Conservation (phyloP, 192 early-diverging fungal genomes). For the Chytriomyces confervae region DNA sequence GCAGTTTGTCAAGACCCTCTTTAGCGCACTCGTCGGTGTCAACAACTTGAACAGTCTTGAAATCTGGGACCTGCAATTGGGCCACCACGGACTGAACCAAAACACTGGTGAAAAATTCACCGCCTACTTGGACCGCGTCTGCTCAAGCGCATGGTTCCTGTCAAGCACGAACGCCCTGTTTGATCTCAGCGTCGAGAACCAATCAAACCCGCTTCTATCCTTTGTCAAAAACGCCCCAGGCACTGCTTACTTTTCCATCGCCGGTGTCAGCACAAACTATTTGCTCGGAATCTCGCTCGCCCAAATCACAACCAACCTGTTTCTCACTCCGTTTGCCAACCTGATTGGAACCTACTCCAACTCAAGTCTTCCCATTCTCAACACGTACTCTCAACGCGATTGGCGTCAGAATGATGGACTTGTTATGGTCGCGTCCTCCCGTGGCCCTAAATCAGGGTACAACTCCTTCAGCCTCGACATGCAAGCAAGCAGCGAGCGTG, state of each 20-base stretch:
- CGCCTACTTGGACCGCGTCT: slow-evolving; percentile 21
- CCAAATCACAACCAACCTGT: slow-evolving; percentile 14
- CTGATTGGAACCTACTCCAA: slow-evolving; percentile 35
- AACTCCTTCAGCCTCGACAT: slow-evolving; percentile 27
- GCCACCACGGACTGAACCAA: slow-evolving; percentile 37
- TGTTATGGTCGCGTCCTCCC: slow-evolving; percentile 19
- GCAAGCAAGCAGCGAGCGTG: background rate
- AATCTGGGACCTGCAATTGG: slow-evolving; percentile 35
- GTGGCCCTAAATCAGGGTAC: slow-evolving; percentile 25
- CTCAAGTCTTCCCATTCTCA: background rate
- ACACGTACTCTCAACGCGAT: background rate
- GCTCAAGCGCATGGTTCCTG: slow-evolving; percentile 18
- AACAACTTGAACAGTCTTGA: slow-evolving; percentile 12
- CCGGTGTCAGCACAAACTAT: slow-evolving; percentile 21
- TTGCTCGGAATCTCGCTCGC: slow-evolving; percentile 1
- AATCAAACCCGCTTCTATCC: slow-evolving; percentile 21
- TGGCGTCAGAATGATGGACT: slow-evolving; percentile 39
- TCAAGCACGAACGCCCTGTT: slow-evolving; percentile 36
- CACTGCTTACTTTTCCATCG: slow-evolving; percentile 34
- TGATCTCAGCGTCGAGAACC: slow-evolving; percentile 10
- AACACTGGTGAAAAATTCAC: slow-evolving; percentile 15
- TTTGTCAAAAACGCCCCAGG: slow-evolving; percentile 34
- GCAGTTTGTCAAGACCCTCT: slow-evolving; percentile 17
- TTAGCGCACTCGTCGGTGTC: slow-evolving; percentile 25
- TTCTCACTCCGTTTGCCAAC: slow-evolving; percentile 26